Conservation (phyloP, 768 basidiomycete species). For the Phlebiopsis flavidoalba region DNA sequence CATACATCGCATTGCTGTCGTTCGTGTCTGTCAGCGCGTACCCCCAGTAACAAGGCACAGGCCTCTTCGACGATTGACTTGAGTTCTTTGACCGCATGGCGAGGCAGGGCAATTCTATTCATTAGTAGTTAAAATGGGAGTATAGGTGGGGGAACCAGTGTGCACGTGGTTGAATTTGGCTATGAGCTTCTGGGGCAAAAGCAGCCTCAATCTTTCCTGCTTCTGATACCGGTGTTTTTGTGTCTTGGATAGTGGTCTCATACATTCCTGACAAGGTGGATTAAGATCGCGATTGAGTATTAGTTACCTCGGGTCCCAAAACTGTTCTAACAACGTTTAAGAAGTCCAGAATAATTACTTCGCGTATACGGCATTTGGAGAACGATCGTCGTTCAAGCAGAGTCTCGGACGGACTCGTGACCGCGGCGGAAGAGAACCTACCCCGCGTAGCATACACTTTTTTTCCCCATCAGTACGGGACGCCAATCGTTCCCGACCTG, state of each 20-base stretch:
- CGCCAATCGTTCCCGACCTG: neutral
- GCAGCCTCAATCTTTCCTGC: neutral
- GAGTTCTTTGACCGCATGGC: constrained; percentile 63
- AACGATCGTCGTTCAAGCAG: too few species aligned
- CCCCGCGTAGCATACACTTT: too few species aligned
- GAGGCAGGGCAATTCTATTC: constrained; percentile 64
- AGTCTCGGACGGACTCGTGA: too few species aligned
- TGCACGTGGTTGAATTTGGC: constrained; percentile 27
- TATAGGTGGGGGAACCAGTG: constrained; percentile 70
- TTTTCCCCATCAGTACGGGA: neutral
- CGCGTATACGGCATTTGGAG: too few species aligned
- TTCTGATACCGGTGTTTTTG: constrained; percentile 48
- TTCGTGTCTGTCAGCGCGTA: constrained; percentile 73
- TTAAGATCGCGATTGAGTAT: too few species aligned
- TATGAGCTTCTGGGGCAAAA: neutral
- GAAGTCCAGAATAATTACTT: too few species aligned
- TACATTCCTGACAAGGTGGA: constrained; percentile 59
- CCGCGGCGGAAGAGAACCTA: too few species aligned
- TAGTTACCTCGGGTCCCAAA: too few species aligned
- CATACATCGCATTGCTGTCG: constrained; percentile 77
- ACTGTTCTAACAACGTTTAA: too few species aligned
- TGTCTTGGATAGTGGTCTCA: constrained; percentile 86
- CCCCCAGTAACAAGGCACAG: constrained; percentile 79
- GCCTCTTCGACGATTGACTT: constrained; percentile 65
- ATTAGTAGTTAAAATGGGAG: too few species aligned